Base-by-base conservation (phyloP, 257 asterid species). In the Osmanthus fragrans region DNA sequence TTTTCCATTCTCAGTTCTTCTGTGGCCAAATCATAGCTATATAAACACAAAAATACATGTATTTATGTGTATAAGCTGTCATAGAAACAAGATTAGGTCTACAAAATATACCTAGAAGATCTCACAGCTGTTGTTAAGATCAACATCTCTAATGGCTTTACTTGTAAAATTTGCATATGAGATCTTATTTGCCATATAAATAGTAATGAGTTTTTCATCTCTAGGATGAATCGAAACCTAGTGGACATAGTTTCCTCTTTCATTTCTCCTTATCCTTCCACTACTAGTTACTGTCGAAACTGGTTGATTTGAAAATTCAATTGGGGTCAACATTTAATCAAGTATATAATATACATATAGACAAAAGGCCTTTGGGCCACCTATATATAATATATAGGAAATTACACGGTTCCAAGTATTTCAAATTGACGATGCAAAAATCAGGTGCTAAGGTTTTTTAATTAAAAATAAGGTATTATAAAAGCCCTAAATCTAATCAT, bases 81-180 rank as follows among this genome's bases (percentile, higher is more conserved):
- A 58, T 19, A 58, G 66, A 71, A 29, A 19, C 40, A 40, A 15
- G 73, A 21, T 60, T 47, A 58, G 72, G 19, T 37, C 32, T 6
- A 82, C 33, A 76, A 77, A 3, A 58, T 58, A 58, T 83, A 88
- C 97, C 97, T 84, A 97, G 97, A 83, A 94, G 97, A 88, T 91
- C 96, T 97, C 97, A 94, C 0, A 97, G 98, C 88, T 84, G 80
- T 94, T 92, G 88, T 91, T 94, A 78, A 94, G 96, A 87, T 91
- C 97, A 4, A 94, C 98, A n/a, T 89, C 98, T 70, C 83, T 94
- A 29, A 94, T 82, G 39, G 97, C 98, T 84, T 89, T 87, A 56
- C 87, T 90, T 2, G 91, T 86, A 84, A 94, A 94, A 68, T 18
- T 85, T 15, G 94, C 83, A 83, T 94, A 97, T 0, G 94, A 84